These are phyloP conservation scores for Suillus subluteus DNA, from an alignment of 768 basidiomycete genomes.

Conservation along the genomic window DNA sequence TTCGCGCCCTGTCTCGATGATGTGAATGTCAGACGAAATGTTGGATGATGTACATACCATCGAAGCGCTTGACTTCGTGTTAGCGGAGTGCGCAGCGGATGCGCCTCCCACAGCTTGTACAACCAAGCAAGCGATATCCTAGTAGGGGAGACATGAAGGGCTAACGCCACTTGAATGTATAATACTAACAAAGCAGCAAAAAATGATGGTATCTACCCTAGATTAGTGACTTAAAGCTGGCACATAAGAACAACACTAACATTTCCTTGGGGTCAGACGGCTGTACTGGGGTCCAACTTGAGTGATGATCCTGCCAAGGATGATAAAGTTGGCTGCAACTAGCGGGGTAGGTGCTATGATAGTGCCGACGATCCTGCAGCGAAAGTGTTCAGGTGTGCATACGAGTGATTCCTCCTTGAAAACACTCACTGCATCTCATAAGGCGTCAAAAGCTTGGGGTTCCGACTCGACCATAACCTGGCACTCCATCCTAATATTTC, in stretches of 20 bases:
- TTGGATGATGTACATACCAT: constrained; percentile 11
- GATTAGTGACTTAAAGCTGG: neutral
- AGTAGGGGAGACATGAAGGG: neutral
- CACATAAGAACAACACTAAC: constrained; percentile 19
- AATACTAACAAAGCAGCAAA: constrained; percentile 17
- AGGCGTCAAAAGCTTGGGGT: constrained; percentile 25
- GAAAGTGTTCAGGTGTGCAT: neutral
- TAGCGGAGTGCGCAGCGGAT: constrained; percentile 44
- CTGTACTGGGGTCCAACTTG: constrained; percentile 52
- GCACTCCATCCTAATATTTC: constrained; percentile 62
- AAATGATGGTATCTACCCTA: constrained; percentile 17
- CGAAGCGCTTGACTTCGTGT: constrained; percentile 27
- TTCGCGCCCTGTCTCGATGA: constrained; percentile 42
- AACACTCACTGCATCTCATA: constrained; percentile 49
- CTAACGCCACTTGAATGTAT: neutral
- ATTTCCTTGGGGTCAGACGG: constrained; percentile 40
- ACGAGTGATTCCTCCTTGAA: neutral
- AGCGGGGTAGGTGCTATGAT: constrained; percentile 61
- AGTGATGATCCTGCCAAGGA: constrained; percentile 51
- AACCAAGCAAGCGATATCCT: constrained; percentile 42
- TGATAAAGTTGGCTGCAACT: constrained; percentile 58
- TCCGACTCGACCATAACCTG: constrained; percentile 51
- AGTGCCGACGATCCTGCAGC: constrained; percentile 37
- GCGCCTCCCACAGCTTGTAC: constrained; percentile 48
- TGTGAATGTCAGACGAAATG: neutral